Evolutionary conservation across 176 grass and related monocot species (phyloP).

Genomic region (Carex scoparia): DNA sequence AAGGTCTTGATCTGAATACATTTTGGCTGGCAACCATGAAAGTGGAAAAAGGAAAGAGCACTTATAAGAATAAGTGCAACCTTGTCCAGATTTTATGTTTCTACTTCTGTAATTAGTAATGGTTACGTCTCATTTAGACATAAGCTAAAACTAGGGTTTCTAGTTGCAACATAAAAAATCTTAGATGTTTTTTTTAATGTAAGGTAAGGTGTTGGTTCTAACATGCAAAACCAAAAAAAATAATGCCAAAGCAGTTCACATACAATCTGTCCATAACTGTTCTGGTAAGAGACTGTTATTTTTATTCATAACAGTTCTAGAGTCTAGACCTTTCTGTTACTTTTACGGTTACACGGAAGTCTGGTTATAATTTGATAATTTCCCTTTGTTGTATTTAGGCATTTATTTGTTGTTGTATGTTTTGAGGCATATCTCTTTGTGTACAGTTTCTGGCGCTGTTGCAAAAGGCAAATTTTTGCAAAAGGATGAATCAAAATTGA

Average conservation of each 20-base stretch:
- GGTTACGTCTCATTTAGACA: neutral
- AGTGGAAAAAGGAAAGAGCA: neutral
- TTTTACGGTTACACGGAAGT: no score
- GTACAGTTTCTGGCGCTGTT: slow-evolving; percentile 46
- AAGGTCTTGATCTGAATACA: neutral
- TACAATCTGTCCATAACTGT: neutral
- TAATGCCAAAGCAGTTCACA: neutral
- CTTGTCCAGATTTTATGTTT: neutral
- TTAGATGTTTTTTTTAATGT: neutral
- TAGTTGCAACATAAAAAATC: slow-evolving; percentile 5
- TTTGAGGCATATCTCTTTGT: slow-evolving; percentile 6
- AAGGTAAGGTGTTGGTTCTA: neutral
- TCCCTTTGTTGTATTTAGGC: neutral
- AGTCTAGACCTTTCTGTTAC: slow-evolving; percentile 8
- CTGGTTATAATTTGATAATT: neutral
- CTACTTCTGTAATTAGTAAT: neutral
- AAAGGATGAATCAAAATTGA: slow-evolving; percentile 79
- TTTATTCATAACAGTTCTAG: neutral
- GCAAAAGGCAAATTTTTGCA: slow-evolving; percentile 52
- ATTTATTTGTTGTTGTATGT: neutral
- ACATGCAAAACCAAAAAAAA: neutral
- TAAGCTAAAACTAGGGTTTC: neutral
- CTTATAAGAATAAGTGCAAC: neutral
- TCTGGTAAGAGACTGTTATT: no score
- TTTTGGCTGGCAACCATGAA: neutral